phyloP scores from a whole-genome alignment of 306 rosid genomes.

The Chamaecrista fasciculata region DNA sequence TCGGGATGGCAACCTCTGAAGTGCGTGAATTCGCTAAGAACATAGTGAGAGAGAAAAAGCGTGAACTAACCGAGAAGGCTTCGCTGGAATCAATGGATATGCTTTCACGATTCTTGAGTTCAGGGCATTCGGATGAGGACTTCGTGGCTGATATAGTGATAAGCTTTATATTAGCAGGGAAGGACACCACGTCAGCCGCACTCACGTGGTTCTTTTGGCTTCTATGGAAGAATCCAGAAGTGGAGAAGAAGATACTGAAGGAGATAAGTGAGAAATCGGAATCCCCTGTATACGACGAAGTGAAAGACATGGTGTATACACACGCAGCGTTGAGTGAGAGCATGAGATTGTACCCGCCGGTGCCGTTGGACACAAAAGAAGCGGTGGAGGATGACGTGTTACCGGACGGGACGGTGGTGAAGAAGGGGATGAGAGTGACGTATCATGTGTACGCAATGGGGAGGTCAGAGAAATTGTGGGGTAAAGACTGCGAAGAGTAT shows the following conservation, averaged over 20 bases:
- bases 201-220: slow-evolving; percentile 81
- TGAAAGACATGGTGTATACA: slow-evolving; percentile 57
- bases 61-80: slow-evolving; percentile 29
- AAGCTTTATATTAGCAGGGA: slow-evolving; percentile 62
- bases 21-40: slow-evolving; percentile 46
- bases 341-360: slow-evolving; percentile 73
- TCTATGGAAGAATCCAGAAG: slow-evolving; percentile 35
- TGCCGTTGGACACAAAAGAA: slow-evolving; percentile 43
- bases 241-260: slow-evolving; percentile 35
- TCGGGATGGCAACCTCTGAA: slow-evolving; percentile 25
- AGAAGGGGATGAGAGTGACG: slow-evolving; percentile 51
- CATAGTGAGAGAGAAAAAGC: slow-evolving; percentile 45
- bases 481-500: slow-evolving; percentile 54
- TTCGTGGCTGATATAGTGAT: slow-evolving; percentile 54
- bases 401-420: slow-evolving; percentile 62
- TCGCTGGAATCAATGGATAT: slow-evolving; percentile 41
- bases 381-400: slow-evolving; percentile 44
- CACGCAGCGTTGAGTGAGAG: slow-evolving; percentile 72
- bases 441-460: slow-evolving; percentile 69
- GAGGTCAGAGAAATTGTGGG: slow-evolving; percentile 62
- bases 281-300: slow-evolving; percentile 35
- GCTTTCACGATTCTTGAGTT: slow-evolving; percentile 48
- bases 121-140: slow-evolving; percentile 50
- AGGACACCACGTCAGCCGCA: slow-evolving; percentile 58
- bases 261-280: slow-evolving; percentile 34